A percentile compares a stretch with the other conserved stretches of the same genome.
These are phyloP conservation scores for Kurtzmaniella natalensis DNA, from an alignment of 1,139 yeast genomes.

Conservation along the genomic window DNA sequence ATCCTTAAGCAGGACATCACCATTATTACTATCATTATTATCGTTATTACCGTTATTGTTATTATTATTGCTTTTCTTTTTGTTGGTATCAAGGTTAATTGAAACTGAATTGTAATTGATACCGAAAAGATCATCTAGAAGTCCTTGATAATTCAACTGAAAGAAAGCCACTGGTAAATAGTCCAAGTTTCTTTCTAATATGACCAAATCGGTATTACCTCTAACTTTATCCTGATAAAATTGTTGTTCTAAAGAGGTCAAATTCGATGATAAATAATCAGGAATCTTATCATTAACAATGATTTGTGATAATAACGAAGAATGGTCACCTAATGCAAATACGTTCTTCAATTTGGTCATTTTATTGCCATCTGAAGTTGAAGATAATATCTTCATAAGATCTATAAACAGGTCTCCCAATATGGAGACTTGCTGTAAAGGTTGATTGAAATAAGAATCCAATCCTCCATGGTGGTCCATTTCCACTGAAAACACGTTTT, in stretches of 20 bases:
- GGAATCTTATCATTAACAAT: constrained; percentile 24
- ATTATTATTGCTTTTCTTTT: too few relatives aligned
- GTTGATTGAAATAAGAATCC: constrained; percentile 30
- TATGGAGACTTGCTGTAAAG: constrained; percentile 28
- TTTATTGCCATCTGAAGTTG: constrained; percentile 11
- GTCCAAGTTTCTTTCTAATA: constrained; percentile 77
- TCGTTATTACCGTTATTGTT: constrained; percentile 5
- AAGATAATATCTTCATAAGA: constrained; percentile 16
- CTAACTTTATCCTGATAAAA: constrained; percentile 30
- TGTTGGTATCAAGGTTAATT: constrained; percentile 9
- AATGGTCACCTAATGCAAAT: constrained; percentile 38
- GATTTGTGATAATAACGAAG: constrained; percentile 26
- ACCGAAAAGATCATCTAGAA: constrained; percentile 68
- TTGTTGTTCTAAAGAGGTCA: constrained; percentile 33
- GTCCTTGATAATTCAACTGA: constrained; percentile 79
- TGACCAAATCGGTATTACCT: constrained; percentile 58
- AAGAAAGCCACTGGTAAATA: constrained; percentile 64
- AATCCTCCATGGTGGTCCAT: constrained; percentile 19
- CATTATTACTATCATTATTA: constrained; percentile 7
- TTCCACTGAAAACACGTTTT: constrained; percentile 20
- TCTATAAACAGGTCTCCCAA: constrained; percentile 23
- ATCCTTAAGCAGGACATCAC: constrained; percentile 22
- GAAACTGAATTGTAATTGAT: constrained; percentile 39
- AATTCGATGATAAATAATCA: constrained; percentile 24
- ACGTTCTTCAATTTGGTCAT: constrained; percentile 32